Evolutionary conservation across 805 yeast species (phyloP).

Genomic region (Danielia oregonensis): DNA sequence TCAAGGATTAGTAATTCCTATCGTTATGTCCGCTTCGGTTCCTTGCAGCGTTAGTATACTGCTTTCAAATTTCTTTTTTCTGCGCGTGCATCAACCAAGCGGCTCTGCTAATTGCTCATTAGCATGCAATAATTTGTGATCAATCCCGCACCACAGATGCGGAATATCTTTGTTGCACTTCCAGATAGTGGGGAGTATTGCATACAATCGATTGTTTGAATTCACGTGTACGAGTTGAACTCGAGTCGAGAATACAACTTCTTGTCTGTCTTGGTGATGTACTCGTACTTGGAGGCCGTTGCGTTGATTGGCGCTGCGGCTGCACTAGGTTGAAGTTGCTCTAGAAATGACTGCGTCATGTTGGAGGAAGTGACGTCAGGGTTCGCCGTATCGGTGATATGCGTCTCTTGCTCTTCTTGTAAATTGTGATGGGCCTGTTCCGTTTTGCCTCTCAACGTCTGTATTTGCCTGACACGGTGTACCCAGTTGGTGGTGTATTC

Average conservation of each 20-base stretch:
- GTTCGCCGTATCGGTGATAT: slow-evolving; percentile 1
- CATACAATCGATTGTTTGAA: too few species aligned
- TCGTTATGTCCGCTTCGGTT: too few species aligned
- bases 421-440: slow-evolving; percentile 23
- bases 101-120: too few species aligned
- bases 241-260: slow-evolving; percentile 25
- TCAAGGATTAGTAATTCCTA: too few species aligned
- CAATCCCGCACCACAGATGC: too few species aligned
- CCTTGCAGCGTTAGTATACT: too few species aligned
- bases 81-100: too few species aligned
- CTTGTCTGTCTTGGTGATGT: slow-evolving; percentile 13
- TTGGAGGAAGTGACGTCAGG: slow-evolving; percentile 6
- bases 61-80: too few species aligned
- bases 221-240: slow-evolving; percentile 29
- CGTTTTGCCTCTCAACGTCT: slow-evolving; percentile 26
- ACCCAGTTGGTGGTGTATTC: slow-evolving; percentile 63
- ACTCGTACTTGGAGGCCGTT: slow-evolving; percentile 17
- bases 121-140: too few species aligned
- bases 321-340: slow-evolving; percentile 21
- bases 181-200: too few species aligned
- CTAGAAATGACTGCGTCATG: slow-evolving; percentile 31
- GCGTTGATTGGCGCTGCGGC: neutral
- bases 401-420: slow-evolving; percentile 22
- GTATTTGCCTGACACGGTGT: slow-evolving; percentile 57
- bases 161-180: too few species aligned